Evolutionary conservation across 495 filamentous ascomycete species (phyloP).

Genomic region (Neohortaea acidophila): DNA sequence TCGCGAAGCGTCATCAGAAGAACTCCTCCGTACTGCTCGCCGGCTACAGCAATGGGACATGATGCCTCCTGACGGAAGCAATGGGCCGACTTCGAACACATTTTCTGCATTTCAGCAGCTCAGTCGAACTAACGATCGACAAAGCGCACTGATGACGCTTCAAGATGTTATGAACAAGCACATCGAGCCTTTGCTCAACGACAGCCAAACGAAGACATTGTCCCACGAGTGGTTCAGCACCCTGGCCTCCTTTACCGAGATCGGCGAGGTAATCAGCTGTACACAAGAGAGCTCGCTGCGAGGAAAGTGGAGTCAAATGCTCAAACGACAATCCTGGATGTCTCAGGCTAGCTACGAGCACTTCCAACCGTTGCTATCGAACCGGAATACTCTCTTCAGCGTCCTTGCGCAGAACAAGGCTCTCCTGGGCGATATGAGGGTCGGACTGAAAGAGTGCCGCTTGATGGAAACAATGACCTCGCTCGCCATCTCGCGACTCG

Average conservation of each 20-base stretch:
- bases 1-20: slow-evolving; percentile 36
- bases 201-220: neutral
- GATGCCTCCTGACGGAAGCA: slow-evolving; percentile 45
- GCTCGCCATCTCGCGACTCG: slow-evolving; percentile 56
- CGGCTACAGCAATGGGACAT: slow-evolving; percentile 90
- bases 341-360: slow-evolving; percentile 51
- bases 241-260: slow-evolving; percentile 64
- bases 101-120: slow-evolving; percentile 70
- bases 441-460: slow-evolving; percentile 46
- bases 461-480: slow-evolving; percentile 58
- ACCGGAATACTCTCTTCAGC: slow-evolving; percentile 66
- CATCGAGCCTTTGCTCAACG: neutral
- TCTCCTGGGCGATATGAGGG: slow-evolving; percentile 42
- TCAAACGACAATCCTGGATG: slow-evolving; percentile 58
- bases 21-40: slow-evolving; percentile 62
- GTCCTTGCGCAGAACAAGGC: slow-evolving; percentile 52
- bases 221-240: slow-evolving; percentile 35
- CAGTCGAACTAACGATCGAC: slow-evolving; percentile 45
- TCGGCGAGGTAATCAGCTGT: slow-evolving; percentile 57
- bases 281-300: slow-evolving; percentile 43
- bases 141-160: slow-evolving; percentile 37
- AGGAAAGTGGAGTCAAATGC: slow-evolving; percentile 45
- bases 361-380: slow-evolving; percentile 64
- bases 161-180: slow-evolving; percentile 27
- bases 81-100: slow-evolving; percentile 48